phyloP scores from a whole-genome alignment of 805 yeast genomes.

The Torulaspora microellipsoides region DNA sequence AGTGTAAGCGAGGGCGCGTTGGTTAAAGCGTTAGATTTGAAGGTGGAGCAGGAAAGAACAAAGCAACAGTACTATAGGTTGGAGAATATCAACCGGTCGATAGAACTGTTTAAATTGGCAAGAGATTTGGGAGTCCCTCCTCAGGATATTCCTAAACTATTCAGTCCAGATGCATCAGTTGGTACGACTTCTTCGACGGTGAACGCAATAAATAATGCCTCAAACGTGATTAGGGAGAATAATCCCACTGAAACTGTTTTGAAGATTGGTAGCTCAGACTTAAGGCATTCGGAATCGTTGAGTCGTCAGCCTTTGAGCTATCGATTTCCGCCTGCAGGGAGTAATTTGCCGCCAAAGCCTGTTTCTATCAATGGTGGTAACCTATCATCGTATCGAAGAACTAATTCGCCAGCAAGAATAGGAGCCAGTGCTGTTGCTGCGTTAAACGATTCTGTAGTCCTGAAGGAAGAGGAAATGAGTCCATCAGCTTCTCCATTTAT shows the following conservation, averaged over 20 bases:
- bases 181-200: neutral
- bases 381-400: conserved; percentile 32
- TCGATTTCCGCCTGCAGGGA: conserved; percentile 20
- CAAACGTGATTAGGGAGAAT: neutral
- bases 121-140: conserved; percentile 59
- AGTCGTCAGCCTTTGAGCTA: conserved; percentile 17
- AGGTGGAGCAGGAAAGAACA: conserved; percentile 73
- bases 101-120: conserved; percentile 61
- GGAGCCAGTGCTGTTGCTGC: conserved; percentile 70
- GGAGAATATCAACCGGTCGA: conserved; percentile 55
- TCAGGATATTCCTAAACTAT: conserved; percentile 55
- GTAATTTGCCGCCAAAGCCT: conserved; percentile 10
- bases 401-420: conserved; percentile 62
- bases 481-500: conserved; percentile 1
- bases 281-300: neutral
- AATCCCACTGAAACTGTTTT: neutral
- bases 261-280: neutral
- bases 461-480: conserved; percentile 27
- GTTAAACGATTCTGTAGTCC: conserved; percentile 27
- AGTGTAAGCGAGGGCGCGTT: conserved; percentile 44
- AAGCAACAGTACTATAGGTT: conserved; percentile 71
- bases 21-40: conserved; percentile 52
- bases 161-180: conserved; percentile 24
- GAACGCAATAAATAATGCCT: neutral
- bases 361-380: conserved; percentile 1